Conservation (phyloP, 2,329 filamentous ascomycete genomes). For the Pleurostoma richardsiae region DNA sequence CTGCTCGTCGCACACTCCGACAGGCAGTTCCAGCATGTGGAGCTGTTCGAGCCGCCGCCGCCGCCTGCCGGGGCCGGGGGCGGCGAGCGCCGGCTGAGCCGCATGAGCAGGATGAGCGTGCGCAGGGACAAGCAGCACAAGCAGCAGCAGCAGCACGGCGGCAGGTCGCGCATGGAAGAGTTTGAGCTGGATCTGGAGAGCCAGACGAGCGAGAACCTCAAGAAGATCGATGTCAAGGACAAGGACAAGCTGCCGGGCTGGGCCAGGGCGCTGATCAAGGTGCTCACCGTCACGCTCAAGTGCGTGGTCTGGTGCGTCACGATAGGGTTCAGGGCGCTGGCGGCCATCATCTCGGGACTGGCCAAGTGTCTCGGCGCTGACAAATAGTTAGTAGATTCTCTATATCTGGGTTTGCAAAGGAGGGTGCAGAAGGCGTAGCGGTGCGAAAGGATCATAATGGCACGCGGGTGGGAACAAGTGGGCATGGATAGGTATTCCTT, state of each 20-base stretch:
- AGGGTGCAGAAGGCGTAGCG: too few species aligned
- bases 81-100: conserved; percentile 20
- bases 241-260: conserved; percentile 46
- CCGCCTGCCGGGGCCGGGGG: conserved; percentile 14
- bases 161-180: conserved; percentile 40
- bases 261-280: conserved; percentile 41
- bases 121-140: conserved; percentile 12
- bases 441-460: background rate
- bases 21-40: conserved; percentile 43
- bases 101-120: conserved; percentile 20
- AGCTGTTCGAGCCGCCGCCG: conserved; percentile 57
- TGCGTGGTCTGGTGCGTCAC: conserved; percentile 54
- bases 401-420: too few species aligned
- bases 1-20: conserved; percentile 55
- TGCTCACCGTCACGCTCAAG: conserved; percentile 50
- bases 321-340: conserved; percentile 48
- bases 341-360: conserved; percentile 43
- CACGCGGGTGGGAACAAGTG: background rate
- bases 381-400: conserved; percentile 16
- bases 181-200: conserved; percentile 61
- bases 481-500: too few species aligned
- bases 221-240: conserved; percentile 32
- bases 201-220: conserved; percentile 43
- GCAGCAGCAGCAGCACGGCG: conserved; percentile 11
- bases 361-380: conserved; percentile 43